Evolutionary conservation across 768 basidiomycete species (phyloP).

Genomic region (Hirschioporus abietinus): DNA sequence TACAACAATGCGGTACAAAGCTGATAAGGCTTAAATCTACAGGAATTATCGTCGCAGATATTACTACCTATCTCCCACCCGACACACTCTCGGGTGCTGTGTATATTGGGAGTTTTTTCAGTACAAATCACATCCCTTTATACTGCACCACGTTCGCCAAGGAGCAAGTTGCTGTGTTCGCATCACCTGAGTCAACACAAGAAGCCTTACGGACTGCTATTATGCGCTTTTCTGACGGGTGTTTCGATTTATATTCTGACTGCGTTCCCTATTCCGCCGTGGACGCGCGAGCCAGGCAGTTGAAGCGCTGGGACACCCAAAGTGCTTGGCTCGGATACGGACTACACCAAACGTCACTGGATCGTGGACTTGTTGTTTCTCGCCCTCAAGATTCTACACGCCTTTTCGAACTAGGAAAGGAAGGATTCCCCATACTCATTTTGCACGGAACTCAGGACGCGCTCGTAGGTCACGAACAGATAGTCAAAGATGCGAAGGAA

Average conservation of each 20-base stretch:
- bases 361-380: conserved; percentile 5
- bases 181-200: not conserved
- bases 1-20: not conserved
- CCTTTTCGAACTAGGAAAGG: conserved; percentile 14
- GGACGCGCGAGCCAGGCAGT: not conserved
- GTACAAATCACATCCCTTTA: not conserved
- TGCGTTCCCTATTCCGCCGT: not conserved
- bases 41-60: not conserved
- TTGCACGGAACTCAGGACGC: conserved; percentile 13
- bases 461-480: not conserved
- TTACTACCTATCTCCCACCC: not conserved
- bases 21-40: not conserved
- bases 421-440: conserved; percentile 15
- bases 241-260: not conserved
- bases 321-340: not conserved
- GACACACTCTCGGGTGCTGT: not conserved
- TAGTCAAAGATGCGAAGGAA: not conserved
- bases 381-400: conserved; percentile 12
- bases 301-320: not conserved
- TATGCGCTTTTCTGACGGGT: not conserved
- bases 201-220: not conserved
- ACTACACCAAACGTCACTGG: conserved; percentile 8
- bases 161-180: not conserved
- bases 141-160: not conserved
- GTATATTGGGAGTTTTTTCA: not conserved